Base-by-base conservation (phyloP, 805 yeast species). In the Candida alai region DNA sequence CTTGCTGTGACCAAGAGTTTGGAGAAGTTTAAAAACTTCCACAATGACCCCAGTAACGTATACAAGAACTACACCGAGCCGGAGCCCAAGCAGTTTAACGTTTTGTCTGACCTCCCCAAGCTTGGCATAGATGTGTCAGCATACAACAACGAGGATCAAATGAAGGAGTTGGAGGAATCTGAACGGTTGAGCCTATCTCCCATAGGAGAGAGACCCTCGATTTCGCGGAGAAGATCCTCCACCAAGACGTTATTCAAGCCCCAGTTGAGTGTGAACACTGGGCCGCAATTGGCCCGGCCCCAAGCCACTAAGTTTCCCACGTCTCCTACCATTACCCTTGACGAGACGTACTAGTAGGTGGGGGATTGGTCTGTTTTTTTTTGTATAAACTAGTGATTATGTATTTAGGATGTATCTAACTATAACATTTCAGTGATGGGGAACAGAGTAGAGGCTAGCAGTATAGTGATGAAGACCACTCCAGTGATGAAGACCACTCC, bases 191-290 rank as follows among this genome's bases (percentile, higher is more conserved):
- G 24, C 8, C 22, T 29, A 13, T 29, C 38, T 9, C 37, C 32
- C n/a, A n/a, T n/a, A n/a, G n/a, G n/a, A n/a, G 12, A 15, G 4
- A 13, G 28, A 20, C 30, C 44, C 17, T 15, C 13, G 18, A 23
- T 38, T 5, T 36, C 36, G 27, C 49, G 63, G 28, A 35, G 58
- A 14, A 47, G 43, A 19, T 60, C 65, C 2, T 34, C 52, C 16
- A 62, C 70, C 4, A 59, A 52, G 34, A 64, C 70, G 8, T 49
- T 65, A 14, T 65, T 58, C 45, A 57, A 48, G 30, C 71, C 70
- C 2, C 43, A 45, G 7, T 49, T 58, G 34, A 42, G 31, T 26
- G 32, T 61, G 22, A 42, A 49, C 19, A 56, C 62, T 8, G 30
- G 32, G 4, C 32, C 33, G 6, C 25, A 32, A 5, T 24, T 30